Conservation (phyloP, 768 basidiomycete genomes). For the Suillus spraguei region DNA sequence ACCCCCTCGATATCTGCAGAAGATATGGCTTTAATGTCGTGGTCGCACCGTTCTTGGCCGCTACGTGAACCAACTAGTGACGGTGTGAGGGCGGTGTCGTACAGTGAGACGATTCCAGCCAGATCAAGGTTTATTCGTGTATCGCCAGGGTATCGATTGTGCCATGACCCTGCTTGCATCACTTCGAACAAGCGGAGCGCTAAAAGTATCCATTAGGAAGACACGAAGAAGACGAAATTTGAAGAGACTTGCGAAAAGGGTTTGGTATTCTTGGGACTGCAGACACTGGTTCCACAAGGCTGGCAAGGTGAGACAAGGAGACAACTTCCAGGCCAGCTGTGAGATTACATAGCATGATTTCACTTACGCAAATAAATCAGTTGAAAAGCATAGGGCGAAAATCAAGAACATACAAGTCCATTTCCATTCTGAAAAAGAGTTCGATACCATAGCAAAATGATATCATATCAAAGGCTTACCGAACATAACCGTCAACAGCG, state of each 20-base stretch:
- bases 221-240: slow-evolving; percentile 1
- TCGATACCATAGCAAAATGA: neutral
- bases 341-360: slow-evolving; percentile 53
- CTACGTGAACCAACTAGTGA: slow-evolving; percentile 20
- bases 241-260: neutral
- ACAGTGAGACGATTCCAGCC: slow-evolving; percentile 28
- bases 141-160: slow-evolving; percentile 30
- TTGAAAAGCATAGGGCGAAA: neutral
- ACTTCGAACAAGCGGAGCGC: slow-evolving; percentile 15
- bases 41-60: slow-evolving; percentile 25
- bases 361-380: slow-evolving; percentile 29
- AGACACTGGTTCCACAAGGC: neutral
- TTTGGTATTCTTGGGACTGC: neutral
- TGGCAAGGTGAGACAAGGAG: slow-evolving; percentile 30
- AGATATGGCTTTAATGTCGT: slow-evolving; percentile 19
- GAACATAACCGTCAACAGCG: slow-evolving; percentile 42
- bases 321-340: slow-evolving; percentile 39
- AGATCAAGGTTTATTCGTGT: slow-evolving; percentile 27
- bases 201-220: slow-evolving; percentile 1
- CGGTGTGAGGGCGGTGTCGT: slow-evolving; percentile 26
- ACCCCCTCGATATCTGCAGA: slow-evolving; percentile 14
- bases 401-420: slow-evolving; percentile 44
- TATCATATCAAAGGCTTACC: neutral
- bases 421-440: slow-evolving; percentile 42
- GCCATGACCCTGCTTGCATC: slow-evolving; percentile 25